Base-by-base conservation (phyloP, 257 asterid genomes). In the Nicotiana knightiana region DNA sequence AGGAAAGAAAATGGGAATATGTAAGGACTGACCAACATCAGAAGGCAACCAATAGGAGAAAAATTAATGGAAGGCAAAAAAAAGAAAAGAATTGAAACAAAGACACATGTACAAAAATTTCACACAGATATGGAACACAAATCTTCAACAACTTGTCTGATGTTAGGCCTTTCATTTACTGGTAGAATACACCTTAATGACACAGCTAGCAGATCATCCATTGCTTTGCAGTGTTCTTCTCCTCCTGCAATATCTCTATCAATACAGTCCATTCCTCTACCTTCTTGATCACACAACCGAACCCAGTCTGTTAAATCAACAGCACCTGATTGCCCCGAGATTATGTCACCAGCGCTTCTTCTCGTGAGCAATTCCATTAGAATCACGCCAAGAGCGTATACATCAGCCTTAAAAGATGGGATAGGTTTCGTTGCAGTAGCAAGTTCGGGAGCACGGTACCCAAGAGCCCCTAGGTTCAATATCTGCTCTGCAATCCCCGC, bases 271-370 rank as follows among this genome's bases (percentile, higher is more conserved):
- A 92, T 88, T 37, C 95, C 97, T 63, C 98, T 86, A 64, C 98
- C 97, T 82, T 96, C 97, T 80, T 88, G 93, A 85, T 93, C 95
- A 58, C 97, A 94, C 11, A 96, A 87, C 5, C 97, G 84, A 48
- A 96, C 97, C 99, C 99, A 96, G 76, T 96, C 99, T 2, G 98
- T 93, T 5, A 96, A 95, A 89, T 96, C 99, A 43, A 96, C 99
- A 0, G 98, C 98, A 1, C 98, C 98, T 0, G 99, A 87, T 37
- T 91, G 97, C 13, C 98, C 97, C 1, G 99, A 96, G 79, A 96
- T 96, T 2, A 96, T 94, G 84, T 96, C 99, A 17, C 99, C 99
- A 0, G 99, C 99, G 81, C 99, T 94, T 89, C 97, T 94, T 85
- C 98, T 86, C 1, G 99, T 96, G 84, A 96, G 85, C 82, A 96